Evolutionary conservation across 1,139 yeast species (phyloP), one percentile per base, ranked within the genome.

Genomic region (Taphrina flavorubra): DNA sequence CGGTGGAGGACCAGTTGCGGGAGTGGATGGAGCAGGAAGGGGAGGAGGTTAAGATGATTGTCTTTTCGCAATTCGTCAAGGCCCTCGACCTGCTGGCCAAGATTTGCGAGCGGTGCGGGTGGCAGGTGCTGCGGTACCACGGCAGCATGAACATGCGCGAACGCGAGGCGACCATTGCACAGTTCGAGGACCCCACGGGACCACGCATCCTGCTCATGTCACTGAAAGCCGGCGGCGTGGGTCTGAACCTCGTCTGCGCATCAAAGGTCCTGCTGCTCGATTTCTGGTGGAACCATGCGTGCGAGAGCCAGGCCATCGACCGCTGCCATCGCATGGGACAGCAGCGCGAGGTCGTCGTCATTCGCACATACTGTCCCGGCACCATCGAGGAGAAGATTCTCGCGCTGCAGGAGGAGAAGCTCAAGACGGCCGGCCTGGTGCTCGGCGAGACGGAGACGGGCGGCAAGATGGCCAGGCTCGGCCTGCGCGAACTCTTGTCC

Each of bases 251-350:
- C 74, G 92, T 97, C 75, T 99, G 94, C 76, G 99, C 99, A 0
- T 91, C 96, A 0, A 97, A 92, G 74, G 98, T 94, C 55, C 92
- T 94, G 73, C 83, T 94, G 63, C 83, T 94, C 82, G 99, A 94
- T 75, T 98, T 98, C 37, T 94, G 99, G 98, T 94, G 98, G 98
- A 94, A 94, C 76, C 98, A 98, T 0, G 89, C 96, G 74, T 96
- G 92, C 3, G 98, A 94, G 78, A 86, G 84, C 72, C 89, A 86
- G 73, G 88, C 88, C 0, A 80, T 85, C 72, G 89, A 86, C 74
- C 79, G 89, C 58, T 88, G 84, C 5, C 85, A 86, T 74, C 78
- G 89, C 70, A 80, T 86, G 57, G 89, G 89, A 1, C 89, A 86
- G 75, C 79, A 80, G 2, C 74, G 78, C 13, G 81, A 81, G 16